These are phyloP conservation scores for Mycena pura DNA, from an alignment of 768 basidiomycete species.

Conservation along the genomic window DNA sequence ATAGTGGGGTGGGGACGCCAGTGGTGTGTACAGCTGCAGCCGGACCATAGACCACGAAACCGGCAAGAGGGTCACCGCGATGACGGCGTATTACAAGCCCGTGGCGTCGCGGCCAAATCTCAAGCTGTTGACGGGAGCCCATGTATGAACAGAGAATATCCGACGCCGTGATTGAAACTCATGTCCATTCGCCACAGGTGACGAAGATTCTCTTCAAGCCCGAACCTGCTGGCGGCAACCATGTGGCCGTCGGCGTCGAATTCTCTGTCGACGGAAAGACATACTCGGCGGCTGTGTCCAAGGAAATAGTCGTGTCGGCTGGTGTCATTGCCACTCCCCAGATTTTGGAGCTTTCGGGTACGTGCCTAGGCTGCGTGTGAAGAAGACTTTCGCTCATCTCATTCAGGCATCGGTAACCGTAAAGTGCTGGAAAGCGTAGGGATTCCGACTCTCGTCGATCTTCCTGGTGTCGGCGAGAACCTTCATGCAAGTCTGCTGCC, in stretches of 20 bases:
- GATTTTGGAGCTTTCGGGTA: slow-evolving; percentile 18
- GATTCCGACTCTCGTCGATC: slow-evolving; percentile 32
- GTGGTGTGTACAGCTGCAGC: too few species aligned
- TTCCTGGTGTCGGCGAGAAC: slow-evolving; percentile 42
- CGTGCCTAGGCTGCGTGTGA: not conserved
- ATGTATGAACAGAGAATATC: too few species aligned
- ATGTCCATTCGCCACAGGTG: not conserved
- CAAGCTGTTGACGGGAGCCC: slow-evolving; percentile 6
- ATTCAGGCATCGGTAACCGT: slow-evolving; percentile 32
- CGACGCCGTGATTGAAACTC: not conserved
- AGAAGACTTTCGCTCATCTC: slow-evolving; percentile 17
- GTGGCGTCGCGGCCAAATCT: too few species aligned
- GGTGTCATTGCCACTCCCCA: slow-evolving; percentile 4
- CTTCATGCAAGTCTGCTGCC: slow-evolving; percentile 23
- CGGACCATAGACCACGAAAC: too few species aligned
- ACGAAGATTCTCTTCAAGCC: slow-evolving; percentile 14
- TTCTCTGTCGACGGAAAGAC: not conserved
- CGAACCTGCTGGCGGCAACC: not conserved
- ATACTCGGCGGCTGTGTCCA: not conserved
- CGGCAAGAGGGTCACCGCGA: too few species aligned
- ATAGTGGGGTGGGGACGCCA: too few species aligned
- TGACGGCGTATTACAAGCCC: too few species aligned
- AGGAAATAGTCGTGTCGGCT: slow-evolving; percentile 8
- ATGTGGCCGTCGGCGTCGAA: slow-evolving; percentile 5
- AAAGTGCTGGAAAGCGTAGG: slow-evolving; percentile 17